Percentiles rank a stretch among this genome's conserved stretches.
These are phyloP conservation scores for Petrea volubilis DNA, from an alignment of 257 asterid species.

Conservation along the genomic window DNA sequence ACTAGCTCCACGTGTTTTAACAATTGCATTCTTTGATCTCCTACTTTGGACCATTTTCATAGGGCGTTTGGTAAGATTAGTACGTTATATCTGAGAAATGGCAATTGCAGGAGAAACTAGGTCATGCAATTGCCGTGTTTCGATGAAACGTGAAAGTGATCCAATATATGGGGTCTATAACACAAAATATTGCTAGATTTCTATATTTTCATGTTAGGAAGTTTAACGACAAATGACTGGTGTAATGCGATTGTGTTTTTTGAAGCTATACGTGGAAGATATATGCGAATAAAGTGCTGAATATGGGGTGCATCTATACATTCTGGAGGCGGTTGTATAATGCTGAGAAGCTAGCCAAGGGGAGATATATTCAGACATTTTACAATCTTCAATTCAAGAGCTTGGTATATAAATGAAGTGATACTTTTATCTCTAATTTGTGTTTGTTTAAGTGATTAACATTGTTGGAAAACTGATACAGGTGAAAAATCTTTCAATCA, in stretches of 20 bases:
- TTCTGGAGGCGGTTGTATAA: constrained; percentile 70
- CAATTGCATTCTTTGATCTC: too few relatives aligned
- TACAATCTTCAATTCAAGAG: constrained; percentile 73
- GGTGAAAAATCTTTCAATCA: constrained; percentile 54
- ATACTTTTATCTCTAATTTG: not conserved
- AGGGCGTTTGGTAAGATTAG: too few relatives aligned
- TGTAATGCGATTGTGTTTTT: not conserved
- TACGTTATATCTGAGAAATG: too few relatives aligned
- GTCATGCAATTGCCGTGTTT: too few relatives aligned
- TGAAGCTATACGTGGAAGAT: constrained; percentile 96
- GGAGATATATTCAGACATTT: constrained; percentile 71
- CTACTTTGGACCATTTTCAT: too few relatives aligned
- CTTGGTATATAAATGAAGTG: constrained; percentile 47
- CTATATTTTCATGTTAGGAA: too few relatives aligned
- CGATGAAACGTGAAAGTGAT: too few relatives aligned
- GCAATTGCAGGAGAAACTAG: too few relatives aligned
- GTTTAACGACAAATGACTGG: not conserved
- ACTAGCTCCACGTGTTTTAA: not conserved
- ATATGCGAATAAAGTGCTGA: constrained; percentile 80
- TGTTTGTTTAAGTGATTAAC: not conserved
- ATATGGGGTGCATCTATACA: constrained; percentile 77
- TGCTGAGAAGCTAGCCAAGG: constrained; percentile 68
- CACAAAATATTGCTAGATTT: too few relatives aligned
- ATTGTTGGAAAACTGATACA: constrained; percentile 25
- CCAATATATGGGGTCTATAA: too few relatives aligned